Base-by-base conservation (phyloP, 192 early-diverging fungal genomes). In the Dispira parvispora region DNA sequence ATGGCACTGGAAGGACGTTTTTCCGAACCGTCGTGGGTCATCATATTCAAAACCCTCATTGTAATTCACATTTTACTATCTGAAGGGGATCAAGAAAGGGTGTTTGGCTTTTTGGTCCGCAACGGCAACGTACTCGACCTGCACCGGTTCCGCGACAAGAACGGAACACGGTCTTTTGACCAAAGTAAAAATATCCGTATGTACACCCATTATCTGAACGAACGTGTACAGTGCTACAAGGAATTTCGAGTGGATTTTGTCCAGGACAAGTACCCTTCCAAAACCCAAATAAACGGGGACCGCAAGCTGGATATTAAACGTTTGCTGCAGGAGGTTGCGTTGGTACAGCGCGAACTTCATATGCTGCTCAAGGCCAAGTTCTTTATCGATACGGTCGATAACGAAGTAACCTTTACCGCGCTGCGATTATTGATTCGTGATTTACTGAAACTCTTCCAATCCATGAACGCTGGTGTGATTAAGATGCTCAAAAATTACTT, bases 401-500 rank as follows among this genome's bases (percentile, higher is more conserved):
- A 78, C 62, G 77, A 78, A 44, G 69, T 72, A 0, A 75, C 77
- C 0, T 75, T 78, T 42, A 70, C 71, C 5, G 73, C 73, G 1
- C 75, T 78, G 50, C 70, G 74, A 44, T 70, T 73, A 57, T 67
- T 75, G 26, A 55, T 78, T 60, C 71, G 74, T 11, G 77, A 78
- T 62, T 67, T 75, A 68, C 68, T 78, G n/a, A 75, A 73, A 61
- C 68, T 78, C 45, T 78, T 75, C 68, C 77, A 78, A 56, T 71
- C 75, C n/a, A 73, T 75, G 74, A 78, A 78, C 52, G 67, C 66
- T 50, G 77, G 77, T 60, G 74, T 78, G 46, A 78, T 78, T 66
- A 78, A 75, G 61, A 75, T 78, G 71, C 77, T 78, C 66, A 75
- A 75, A 64, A 69, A 68, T n/a, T 78, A 78, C 45, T 78, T 78